Percentiles rank a stretch among this genome's conserved stretches.
phyloP scores from a whole-genome alignment of 78 protist genomes.

The Dictyostelium intermedium region DNA sequence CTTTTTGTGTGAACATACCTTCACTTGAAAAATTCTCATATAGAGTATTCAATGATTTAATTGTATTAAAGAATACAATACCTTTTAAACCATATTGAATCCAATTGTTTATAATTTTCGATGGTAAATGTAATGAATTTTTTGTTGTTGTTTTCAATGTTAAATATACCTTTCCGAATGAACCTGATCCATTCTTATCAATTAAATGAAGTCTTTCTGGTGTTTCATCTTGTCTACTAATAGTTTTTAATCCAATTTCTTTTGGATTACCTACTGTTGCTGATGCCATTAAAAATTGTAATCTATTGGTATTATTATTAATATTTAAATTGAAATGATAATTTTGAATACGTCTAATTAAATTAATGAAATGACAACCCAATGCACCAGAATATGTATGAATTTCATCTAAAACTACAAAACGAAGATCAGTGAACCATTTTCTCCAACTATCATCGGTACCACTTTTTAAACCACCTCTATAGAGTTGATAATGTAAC shows the following conservation, averaged over 20 bases:
- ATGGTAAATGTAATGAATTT: neutral
- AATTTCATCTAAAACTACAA: conserved; percentile 77
- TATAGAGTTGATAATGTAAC: conserved; percentile 53
- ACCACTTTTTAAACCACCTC: conserved; percentile 15
- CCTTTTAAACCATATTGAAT: conserved; percentile 17
- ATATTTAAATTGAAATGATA: conserved; percentile 8
- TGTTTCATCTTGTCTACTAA: neutral
- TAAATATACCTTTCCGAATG: conserved; percentile 19
- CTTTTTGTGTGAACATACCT: neutral
- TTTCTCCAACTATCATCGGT: conserved; percentile 7
- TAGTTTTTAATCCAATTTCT: conserved; percentile 27
- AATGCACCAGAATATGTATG: conserved; percentile 81
- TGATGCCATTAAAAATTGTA: conserved; percentile 80
- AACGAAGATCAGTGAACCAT: conserved; percentile 29
- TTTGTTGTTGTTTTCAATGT: neutral
- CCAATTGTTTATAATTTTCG: conserved; percentile 26
- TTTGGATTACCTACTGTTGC: conserved; percentile 80
- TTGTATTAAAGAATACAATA: conserved; percentile 72
- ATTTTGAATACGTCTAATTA: conserved; percentile 54
- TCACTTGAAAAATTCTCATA: neutral
- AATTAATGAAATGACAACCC: conserved; percentile 78
- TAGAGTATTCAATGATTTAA: conserved; percentile 21
- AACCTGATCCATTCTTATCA: conserved; percentile 56
- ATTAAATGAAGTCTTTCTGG: neutral
- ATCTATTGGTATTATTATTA: neutral